Evolutionary conservation across 1,284 basidiomycete species (phyloP), one percentile per base, ranked within the genome.

Genomic region (Coriolopsis trogii): DNA sequence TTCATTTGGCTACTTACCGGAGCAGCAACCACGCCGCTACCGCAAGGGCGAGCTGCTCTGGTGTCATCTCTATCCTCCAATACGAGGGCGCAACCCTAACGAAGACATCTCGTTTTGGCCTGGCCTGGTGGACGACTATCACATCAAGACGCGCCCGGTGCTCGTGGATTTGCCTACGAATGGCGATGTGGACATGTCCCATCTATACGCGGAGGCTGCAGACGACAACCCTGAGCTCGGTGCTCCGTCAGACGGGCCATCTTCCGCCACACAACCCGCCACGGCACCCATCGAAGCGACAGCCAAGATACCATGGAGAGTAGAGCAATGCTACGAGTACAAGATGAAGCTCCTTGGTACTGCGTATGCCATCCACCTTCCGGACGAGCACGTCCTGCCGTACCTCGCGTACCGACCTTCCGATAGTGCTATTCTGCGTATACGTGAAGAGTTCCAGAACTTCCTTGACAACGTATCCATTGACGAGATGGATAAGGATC

Each of bases 11-110:
- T 69, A 67, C 20, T 69, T 69, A 3, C 65, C 68, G 2, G 69
- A 71, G 58, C 67, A 72, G 31, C 65, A 79, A 15, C 76, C 76
- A 37, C 74, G 84, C 43, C 82, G 78, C 75, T 87, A 79, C 62
- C 75, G 89, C 51, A 76, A 80, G 26, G 83, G 82, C 18, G 90
- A 93, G 66, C 61, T 91, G 20, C 74, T 93, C 6, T 93, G 90
- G 89, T 87, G 82, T 51, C 73, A 76, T 15, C 67, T 93, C 26
- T 67, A 76, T 31, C 63, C 70, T 3, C 76, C 84, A 0, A 84
- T 91, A 45, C 55, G 63, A 4, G 67, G 69, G 2, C 70, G 70
- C 1, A 62, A 68, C 28, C 36, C 60, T 8, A 72, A 69, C 15
- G 72, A 77, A 41, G 61, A 62, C 16, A 87, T 92, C 56, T 61